Evolutionary conservation across 352 stramenopile genomes (phyloP), one percentile per base, ranked within the genome.

Genomic region (Pythium dissotocum): DNA sequence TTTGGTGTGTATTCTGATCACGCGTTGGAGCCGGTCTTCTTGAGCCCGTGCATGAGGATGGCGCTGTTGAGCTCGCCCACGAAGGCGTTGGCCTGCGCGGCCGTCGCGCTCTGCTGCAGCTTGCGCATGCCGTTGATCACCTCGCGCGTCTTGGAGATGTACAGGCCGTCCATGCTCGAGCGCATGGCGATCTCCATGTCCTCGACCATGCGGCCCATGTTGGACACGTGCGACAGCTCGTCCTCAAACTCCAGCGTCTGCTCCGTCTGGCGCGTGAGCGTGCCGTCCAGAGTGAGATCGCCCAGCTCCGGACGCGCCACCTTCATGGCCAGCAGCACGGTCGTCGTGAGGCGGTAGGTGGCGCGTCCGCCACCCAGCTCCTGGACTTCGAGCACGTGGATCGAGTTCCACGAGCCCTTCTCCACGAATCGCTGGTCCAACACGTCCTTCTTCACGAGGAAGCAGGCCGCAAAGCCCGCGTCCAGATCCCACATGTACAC

Each of bases 401-500:
- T 98, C 24, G 90, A 97, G 76, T 98, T 97, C 96, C 96, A 99
- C 21, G 78, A 83, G 6, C 89, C 91, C 52, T 88, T 82, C 54
- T 95, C 67, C 2, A 97, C 88, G 65, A 94, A 94, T 52, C 80
- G 76, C 54, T 92, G 83, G 52, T 93, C 79, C 42, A 83, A 35
- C 6, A 97, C 83, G 58, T 97, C 88, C 70, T 98, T 98, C 65
- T 98, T 91, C 40, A 99, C 94, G 21, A 98, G 79, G 66, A 99
- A 98, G 67, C 90, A 97, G 16, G 93, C 93, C 0, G 91, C 94
- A 77, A 98, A 98, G 46, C 89, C 91, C 3, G 89, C 82, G 14
- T 98, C 95, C 32, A 98, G 78, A 68, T 98, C 94, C 96, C 96
- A 99, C 78, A 99, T 95, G 80, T 98, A 98, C 35, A 98, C 96